These are phyloP conservation scores for Hericium coralloides DNA, from an alignment of 768 basidiomycete species.

Conservation along the genomic window DNA sequence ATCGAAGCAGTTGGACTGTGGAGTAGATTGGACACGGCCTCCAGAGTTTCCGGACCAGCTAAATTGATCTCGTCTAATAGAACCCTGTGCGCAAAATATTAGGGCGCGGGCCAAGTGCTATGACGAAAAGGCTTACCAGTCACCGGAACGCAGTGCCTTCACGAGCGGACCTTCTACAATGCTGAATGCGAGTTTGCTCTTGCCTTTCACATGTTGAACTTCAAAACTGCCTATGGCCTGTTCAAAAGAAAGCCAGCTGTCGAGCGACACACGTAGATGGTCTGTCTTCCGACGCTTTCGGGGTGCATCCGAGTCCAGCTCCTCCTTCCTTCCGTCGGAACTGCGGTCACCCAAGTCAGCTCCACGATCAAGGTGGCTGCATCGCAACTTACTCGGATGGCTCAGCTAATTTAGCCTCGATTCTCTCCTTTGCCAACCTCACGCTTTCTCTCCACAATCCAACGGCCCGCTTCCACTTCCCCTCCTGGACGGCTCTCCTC, in stretches of 20 bases:
- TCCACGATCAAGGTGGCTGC: neutral
- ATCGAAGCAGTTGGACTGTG: conserved; percentile 83
- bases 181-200: conserved; percentile 85
- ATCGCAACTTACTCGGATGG: conserved; percentile 15
- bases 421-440: conserved; percentile 58
- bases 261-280: conserved; percentile 34
- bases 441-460: conserved; percentile 78
- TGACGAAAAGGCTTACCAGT: conserved; percentile 58
- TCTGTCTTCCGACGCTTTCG: conserved; percentile 68
- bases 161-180: conserved; percentile 97
- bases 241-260: conserved; percentile 61
- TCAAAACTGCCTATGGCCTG: conserved; percentile 73
- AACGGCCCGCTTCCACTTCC: conserved; percentile 79
- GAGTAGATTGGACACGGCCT: conserved; percentile 83
- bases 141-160: conserved; percentile 76
- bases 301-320: conserved; percentile 36
- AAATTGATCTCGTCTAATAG: conserved; percentile 95
- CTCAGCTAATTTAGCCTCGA: conserved; percentile 29
- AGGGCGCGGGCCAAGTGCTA: neutral
- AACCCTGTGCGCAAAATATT: conserved; percentile 44
- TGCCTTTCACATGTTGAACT: conserved; percentile 77
- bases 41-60: conserved; percentile 88
- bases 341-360: neutral
- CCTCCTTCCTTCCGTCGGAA: conserved; percentile 15
- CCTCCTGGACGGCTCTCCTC: conserved; percentile 69